Evolutionary conservation across 495 filamentous ascomycete genomes (phyloP).

Genomic region (Pyrenula aspistea): DNA sequence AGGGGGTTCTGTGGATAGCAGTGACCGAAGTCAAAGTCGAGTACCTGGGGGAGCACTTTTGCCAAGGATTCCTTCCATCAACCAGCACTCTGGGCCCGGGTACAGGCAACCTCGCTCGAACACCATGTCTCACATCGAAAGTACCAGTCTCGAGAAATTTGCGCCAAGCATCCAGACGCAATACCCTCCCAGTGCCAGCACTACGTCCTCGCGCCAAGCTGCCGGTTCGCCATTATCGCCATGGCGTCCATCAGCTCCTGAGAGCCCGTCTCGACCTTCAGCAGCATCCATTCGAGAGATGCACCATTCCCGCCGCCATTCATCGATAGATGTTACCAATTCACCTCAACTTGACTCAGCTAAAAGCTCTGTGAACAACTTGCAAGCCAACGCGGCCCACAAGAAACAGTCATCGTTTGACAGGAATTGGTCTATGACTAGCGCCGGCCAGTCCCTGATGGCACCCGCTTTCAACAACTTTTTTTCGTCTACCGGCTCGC

Average conservation of each 20-base stretch:
- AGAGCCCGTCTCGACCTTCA: constrained; percentile 52
- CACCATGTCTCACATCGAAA: neutral
- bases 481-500: neutral
- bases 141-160: neutral
- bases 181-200: constrained; percentile 22
- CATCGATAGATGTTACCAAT: constrained; percentile 60
- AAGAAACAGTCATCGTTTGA: constrained; percentile 85
- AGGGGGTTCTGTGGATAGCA: neutral
- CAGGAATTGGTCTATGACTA: constrained; percentile 73
- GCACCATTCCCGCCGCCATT: constrained; percentile 78
- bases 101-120: constrained; percentile 10
- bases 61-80: constrained; percentile 48
- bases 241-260: constrained; percentile 25
- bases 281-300: constrained; percentile 77
- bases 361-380: constrained; percentile 9
- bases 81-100: constrained; percentile 23
- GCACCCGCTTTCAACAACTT: neutral
- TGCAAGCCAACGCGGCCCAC: constrained; percentile 29
- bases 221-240: neutral
- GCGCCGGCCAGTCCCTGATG: constrained; percentile 12
- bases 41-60: constrained; percentile 34
- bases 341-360: constrained; percentile 17
- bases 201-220: constrained; percentile 1
- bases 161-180: constrained; percentile 17
- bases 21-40: neutral